phyloP scores from a whole-genome alignment of 495 filamentous ascomycete genomes.

The Penicillium paxilli region DNA sequence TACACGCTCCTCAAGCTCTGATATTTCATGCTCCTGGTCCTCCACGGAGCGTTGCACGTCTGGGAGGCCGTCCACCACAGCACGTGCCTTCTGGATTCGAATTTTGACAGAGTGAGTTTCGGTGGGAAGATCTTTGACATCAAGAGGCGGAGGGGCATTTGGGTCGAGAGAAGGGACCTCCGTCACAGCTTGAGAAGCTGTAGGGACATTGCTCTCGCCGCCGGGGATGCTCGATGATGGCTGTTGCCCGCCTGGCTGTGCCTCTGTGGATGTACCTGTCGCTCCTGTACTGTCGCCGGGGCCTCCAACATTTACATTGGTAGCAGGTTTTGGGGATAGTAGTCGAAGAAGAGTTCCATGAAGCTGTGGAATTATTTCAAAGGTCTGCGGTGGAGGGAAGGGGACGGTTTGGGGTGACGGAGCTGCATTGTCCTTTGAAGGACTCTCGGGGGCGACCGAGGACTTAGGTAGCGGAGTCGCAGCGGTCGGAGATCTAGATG shows the following conservation, averaged over 20 bases:
- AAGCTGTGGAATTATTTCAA: conserved; percentile 84
- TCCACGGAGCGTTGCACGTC: conserved; percentile 70
- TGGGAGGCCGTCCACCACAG: conserved; percentile 65
- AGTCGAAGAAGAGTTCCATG: conserved; percentile 75
- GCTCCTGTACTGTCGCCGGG: conserved; percentile 24
- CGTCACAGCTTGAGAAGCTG: conserved; percentile 23
- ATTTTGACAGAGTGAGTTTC: conserved; percentile 74
- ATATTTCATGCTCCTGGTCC: conserved; percentile 82
- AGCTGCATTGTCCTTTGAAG: conserved; percentile 36
- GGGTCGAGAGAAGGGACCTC: conserved; percentile 29
- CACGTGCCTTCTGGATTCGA: conserved; percentile 75
- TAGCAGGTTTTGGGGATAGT: conserved; percentile 37
- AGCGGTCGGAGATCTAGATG: conserved; percentile 39
- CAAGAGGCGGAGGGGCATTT: conserved; percentile 49
- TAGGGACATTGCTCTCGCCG: conserved; percentile 17
- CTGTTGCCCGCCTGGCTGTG: conserved; percentile 31
- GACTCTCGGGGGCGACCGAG: conserved; percentile 42
- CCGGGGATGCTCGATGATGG: conserved; percentile 16
- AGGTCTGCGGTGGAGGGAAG: conserved; percentile 58
- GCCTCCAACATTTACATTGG: conserved; percentile 17
- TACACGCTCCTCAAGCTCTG: conserved; percentile 68
- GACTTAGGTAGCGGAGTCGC: conserved; percentile 41
- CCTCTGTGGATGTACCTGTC: conserved; percentile 20
- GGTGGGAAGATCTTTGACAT: conserved; percentile 74
- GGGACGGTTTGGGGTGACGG: conserved; percentile 49